Evolutionary conservation across 768 basidiomycete species (phyloP).

Genomic region (Pisolithus marmoratus): DNA sequence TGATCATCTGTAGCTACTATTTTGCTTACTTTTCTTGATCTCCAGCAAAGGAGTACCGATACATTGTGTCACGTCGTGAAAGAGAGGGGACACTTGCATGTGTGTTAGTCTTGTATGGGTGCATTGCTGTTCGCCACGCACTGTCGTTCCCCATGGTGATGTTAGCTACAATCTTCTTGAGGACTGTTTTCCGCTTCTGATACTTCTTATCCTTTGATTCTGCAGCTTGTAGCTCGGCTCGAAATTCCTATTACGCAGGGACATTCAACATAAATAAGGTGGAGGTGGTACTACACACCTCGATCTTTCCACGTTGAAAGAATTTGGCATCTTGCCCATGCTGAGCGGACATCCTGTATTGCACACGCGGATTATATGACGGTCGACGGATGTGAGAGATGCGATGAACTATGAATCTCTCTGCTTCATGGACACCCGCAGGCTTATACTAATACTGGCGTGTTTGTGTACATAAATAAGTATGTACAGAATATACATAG

Average conservation of each 20-base stretch:
- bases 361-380: not conserved
- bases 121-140: conserved; percentile 39
- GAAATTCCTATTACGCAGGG: conserved; percentile 61
- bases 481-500: no score
- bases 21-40: conserved; percentile 94
- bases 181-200: conserved; percentile 83
- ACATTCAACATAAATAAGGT: conserved; percentile 6
- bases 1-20: not conserved
- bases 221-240: conserved; percentile 84
- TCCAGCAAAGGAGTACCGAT: conserved; percentile 92
- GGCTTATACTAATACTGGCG: no score
- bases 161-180: conserved; percentile 98
- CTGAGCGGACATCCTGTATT: conserved; percentile 37
- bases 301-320: conserved; percentile 88
- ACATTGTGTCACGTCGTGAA: conserved; percentile 93
- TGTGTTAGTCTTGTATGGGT: conserved; percentile 15
- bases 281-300: conserved; percentile 40
- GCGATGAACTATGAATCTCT: not conserved
- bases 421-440: no score
- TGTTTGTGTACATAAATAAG: no score
- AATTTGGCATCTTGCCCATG: conserved; percentile 87
- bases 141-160: conserved; percentile 99
- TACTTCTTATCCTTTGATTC: conserved; percentile 97
- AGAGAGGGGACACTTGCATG: conserved; percentile 80
- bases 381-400: not conserved